phyloP scores from a whole-genome alignment of 148 eudicot genomes.

The Rhododendron molle region DNA sequence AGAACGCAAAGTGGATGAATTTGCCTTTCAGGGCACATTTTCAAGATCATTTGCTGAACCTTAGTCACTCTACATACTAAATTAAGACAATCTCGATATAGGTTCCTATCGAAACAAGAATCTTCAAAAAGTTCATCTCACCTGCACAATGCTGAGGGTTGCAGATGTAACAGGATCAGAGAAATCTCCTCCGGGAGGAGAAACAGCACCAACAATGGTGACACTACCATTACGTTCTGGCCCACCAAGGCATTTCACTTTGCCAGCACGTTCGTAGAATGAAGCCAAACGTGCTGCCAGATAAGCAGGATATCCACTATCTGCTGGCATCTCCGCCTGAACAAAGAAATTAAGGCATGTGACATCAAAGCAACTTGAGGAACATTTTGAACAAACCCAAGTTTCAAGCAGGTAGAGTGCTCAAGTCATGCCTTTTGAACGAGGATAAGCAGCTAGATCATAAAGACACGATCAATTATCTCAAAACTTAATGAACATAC shows the following conservation, averaged over 20 bases:
- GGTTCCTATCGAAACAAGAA: not conserved
- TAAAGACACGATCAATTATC: not conserved
- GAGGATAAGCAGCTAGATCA: not conserved
- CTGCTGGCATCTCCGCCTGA: slow-evolving; percentile 99
- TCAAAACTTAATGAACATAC: not conserved
- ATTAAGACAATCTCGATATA: not conserved
- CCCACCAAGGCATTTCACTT: slow-evolving; percentile 96
- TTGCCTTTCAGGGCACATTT: not conserved
- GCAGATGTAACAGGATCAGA: slow-evolving; percentile 99
- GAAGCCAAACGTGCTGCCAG: slow-evolving; percentile 99
- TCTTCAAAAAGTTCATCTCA: slow-evolving; percentile 19
- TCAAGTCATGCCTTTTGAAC: not conserved
- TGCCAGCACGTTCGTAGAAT: slow-evolving; percentile 98
- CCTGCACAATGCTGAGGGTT: slow-evolving; percentile 97
- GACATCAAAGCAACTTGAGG: not conserved
- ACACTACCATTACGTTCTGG: slow-evolving; percentile 99
- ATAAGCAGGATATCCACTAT: slow-evolving; percentile 99
- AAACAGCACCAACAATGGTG: slow-evolving; percentile 98
- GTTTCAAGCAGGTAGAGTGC: not conserved
- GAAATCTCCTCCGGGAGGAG: slow-evolving; percentile 99
- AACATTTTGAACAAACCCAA: slow-evolving; percentile 1
- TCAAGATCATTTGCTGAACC: not conserved
- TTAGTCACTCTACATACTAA: not conserved
- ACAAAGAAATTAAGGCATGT: not conserved
- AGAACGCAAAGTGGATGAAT: not conserved